Percentiles rank a stretch among this genome's conserved stretches.
Conservation (phyloP, 805 yeast genomes). For the Ogataea paraovalis region DNA sequence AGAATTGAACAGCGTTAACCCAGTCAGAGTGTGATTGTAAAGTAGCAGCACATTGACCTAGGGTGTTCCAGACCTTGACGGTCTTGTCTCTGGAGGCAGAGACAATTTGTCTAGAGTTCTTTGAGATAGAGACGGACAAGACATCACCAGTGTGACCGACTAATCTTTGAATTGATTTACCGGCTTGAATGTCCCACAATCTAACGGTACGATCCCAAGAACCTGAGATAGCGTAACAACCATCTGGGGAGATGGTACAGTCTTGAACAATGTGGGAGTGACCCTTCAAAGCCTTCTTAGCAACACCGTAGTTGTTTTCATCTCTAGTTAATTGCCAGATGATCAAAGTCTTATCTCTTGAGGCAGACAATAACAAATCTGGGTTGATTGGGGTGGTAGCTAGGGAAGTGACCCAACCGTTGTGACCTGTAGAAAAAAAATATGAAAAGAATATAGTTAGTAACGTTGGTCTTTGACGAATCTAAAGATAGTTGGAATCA, state of each 20-base stretch:
- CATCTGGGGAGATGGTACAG: constrained; percentile 96
- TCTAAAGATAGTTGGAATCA: too few relatives aligned
- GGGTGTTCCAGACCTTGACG: constrained; percentile 98
- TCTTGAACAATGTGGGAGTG: constrained; percentile 99
- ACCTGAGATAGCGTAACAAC: constrained; percentile 95
- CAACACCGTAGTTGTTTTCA: constrained; percentile 96
- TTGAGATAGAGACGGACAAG: constrained; percentile 92
- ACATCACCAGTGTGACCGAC: constrained; percentile 98
- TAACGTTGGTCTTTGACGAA: neutral
- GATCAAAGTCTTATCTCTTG: constrained; percentile 98
- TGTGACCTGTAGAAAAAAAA: constrained; percentile 48
- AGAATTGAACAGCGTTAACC: constrained; percentile 97
- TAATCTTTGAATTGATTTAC: constrained; percentile 90
- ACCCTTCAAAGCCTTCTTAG: constrained; percentile 95
- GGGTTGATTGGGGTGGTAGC: constrained; percentile 98
- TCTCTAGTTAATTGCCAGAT: constrained; percentile 97
- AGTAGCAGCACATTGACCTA: constrained; percentile 95
- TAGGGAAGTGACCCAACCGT: constrained; percentile 97
- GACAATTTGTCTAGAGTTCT: constrained; percentile 95
- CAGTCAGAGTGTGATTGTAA: constrained; percentile 97
- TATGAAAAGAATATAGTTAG: constrained; percentile 5
- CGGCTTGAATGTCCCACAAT: constrained; percentile 95
- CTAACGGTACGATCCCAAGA: constrained; percentile 99
- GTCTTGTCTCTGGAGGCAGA: constrained; percentile 99
- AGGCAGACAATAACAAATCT: constrained; percentile 95